These are phyloP conservation scores for Hypomontagnella submonticulosa DNA, from an alignment of 495 filamentous ascomycete genomes.

Conservation along the genomic window DNA sequence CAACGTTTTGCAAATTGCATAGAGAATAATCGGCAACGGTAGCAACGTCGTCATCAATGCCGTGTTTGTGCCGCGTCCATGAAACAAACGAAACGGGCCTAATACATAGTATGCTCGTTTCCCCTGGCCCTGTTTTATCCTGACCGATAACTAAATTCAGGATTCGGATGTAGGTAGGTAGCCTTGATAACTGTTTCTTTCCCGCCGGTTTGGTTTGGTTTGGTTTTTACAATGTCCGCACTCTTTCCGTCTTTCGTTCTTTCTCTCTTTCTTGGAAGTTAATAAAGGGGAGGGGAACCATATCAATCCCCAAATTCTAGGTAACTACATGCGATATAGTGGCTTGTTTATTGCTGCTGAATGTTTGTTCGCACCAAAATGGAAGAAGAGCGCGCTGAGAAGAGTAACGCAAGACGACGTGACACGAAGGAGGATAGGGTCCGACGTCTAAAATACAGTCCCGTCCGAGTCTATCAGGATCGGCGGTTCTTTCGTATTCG, in stretches of 20 bases:
- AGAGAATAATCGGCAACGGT: conserved; percentile 11
- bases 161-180: background rate
- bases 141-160: conserved; percentile 3
- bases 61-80: background rate
- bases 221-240: too few species aligned
- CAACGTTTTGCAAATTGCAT: conserved; percentile 6
- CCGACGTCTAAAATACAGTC: conserved; percentile 82
- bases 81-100: background rate
- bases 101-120: conserved; percentile 10
- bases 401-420: conserved; percentile 23
- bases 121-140: background rate
- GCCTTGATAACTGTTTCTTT: conserved; percentile 14
- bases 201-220: too few species aligned
- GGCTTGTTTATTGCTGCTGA: too few species aligned
- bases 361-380: conserved; percentile 17
- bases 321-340: too few species aligned
- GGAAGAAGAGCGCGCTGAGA: conserved; percentile 14
- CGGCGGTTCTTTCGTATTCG: conserved; percentile 95
- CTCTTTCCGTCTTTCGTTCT: too few species aligned
- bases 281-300: too few species aligned
- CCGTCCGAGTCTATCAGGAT: conserved; percentile 97
- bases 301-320: too few species aligned
- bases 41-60: conserved; percentile 4
- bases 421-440: background rate
- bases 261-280: too few species aligned